Conservation (phyloP, 2,329 filamentous ascomycete genomes). For the Apiospora saccharicola region DNA sequence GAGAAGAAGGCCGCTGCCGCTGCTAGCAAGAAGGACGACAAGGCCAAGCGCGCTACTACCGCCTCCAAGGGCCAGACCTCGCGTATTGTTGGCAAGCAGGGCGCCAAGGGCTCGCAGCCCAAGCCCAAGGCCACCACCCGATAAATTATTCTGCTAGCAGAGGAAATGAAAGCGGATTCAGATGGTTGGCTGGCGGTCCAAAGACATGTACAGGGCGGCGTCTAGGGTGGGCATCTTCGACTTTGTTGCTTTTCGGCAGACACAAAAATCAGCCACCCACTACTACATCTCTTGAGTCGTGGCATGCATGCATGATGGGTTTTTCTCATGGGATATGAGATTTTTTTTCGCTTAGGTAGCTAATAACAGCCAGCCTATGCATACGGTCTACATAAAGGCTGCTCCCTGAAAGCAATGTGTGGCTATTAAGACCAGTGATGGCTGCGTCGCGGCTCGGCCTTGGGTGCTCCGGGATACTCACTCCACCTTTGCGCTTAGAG, state of each 20-base stretch:
- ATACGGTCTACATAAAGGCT: constrained; percentile 31
- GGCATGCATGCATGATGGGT: constrained; percentile 38
- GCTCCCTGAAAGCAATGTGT: constrained; percentile 12
- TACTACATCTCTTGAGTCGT: constrained; percentile 39
- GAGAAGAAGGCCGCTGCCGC: constrained; percentile 92
- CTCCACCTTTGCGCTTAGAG: neutral
- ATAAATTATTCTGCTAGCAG: constrained; percentile 58
- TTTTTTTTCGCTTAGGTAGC: constrained; percentile 41
- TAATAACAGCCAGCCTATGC: constrained; percentile 42
- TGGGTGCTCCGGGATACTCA: neutral
- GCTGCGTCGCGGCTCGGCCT: neutral
- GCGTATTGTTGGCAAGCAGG: constrained; percentile 95
- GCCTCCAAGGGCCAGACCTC: constrained; percentile 79
- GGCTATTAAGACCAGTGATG: neutral
- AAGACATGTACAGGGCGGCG: constrained; percentile 43
- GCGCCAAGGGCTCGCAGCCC: constrained; percentile 85
- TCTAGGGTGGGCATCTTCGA: constrained; percentile 44
- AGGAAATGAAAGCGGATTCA: constrained; percentile 22
- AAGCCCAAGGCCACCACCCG: constrained; percentile 89
- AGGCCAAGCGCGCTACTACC: constrained; percentile 87
- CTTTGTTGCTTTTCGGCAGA: constrained; percentile 35
- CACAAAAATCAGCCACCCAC: constrained; percentile 31
- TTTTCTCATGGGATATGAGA: constrained; percentile 40
- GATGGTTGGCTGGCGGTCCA: constrained; percentile 28
- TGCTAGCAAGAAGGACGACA: constrained; percentile 97